Percentiles rank a stretch among this genome's conserved stretches.
Evolutionary conservation across 192 early-diverging fungal genomes (phyloP).

Genomic region (Linnemannia schmuckeri): DNA sequence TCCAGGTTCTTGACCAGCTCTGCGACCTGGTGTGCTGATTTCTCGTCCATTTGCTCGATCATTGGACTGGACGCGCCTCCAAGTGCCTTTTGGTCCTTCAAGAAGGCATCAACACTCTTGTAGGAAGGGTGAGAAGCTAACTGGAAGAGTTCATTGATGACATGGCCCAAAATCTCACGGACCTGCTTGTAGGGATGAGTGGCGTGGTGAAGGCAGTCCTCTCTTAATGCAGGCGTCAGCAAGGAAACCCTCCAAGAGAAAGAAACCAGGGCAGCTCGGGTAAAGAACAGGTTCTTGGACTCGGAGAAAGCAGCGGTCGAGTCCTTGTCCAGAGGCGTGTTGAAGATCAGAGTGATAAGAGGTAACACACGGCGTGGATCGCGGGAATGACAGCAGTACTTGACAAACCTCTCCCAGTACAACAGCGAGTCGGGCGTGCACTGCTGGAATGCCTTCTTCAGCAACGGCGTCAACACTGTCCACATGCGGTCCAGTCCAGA

Average conservation of each 20-base stretch:
- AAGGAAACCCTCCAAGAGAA: slow-evolving; percentile 79
- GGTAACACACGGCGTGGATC: slow-evolving; percentile 88
- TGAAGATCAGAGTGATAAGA: slow-evolving; percentile 77
- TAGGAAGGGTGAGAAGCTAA: slow-evolving; percentile 73
- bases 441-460: slow-evolving; percentile 71
- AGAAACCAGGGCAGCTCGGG: slow-evolving; percentile 68
- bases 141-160: slow-evolving; percentile 77
- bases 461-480: slow-evolving; percentile 75
- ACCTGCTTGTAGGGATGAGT: slow-evolving; percentile 93
- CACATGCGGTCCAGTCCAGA: slow-evolving; percentile 69
- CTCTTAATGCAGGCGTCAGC: slow-evolving; percentile 66
- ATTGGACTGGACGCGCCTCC: slow-evolving; percentile 20
- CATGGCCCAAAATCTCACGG: slow-evolving; percentile 79
- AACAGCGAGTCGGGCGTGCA: slow-evolving; percentile 80
- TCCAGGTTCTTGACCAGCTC: slow-evolving; percentile 46
- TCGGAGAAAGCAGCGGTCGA: slow-evolving; percentile 89
- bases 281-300: slow-evolving; percentile 82
- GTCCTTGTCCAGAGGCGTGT: slow-evolving; percentile 74
- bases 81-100: slow-evolving; percentile 23
- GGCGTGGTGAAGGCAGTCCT: slow-evolving; percentile 57
- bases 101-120: slow-evolving; percentile 56
- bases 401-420: slow-evolving; percentile 83
- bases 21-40: slow-evolving; percentile 45
- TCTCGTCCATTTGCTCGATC: slow-evolving; percentile 50
- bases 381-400: slow-evolving; percentile 71